These are phyloP conservation scores for Colletotrichum acutatum DNA, from an alignment of 2,329 filamentous ascomycete species.

Conservation along the genomic window DNA sequence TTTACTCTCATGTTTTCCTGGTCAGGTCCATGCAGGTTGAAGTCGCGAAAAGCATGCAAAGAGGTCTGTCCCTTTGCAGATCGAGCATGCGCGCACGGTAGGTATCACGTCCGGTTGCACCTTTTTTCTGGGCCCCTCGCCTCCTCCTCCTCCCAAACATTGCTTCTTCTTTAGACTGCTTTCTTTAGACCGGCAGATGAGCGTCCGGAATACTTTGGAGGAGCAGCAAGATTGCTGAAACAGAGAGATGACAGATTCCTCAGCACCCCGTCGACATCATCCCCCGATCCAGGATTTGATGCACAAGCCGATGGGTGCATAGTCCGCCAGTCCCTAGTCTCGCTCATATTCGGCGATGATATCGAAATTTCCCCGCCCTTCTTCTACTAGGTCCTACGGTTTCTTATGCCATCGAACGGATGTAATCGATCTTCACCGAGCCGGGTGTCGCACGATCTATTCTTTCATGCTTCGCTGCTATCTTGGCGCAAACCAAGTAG, in stretches of 20 bases:
- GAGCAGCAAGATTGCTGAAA: conserved; percentile 1
- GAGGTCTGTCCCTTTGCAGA: conserved; percentile 8
- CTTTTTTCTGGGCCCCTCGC: not conserved
- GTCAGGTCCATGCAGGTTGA: conserved; percentile 11
- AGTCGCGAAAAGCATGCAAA: not conserved
- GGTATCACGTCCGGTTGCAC: conserved; percentile 6
- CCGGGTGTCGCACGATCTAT: not conserved
- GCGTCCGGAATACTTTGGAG: not conserved
- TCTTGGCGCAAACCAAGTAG: not conserved
- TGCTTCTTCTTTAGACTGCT: not conserved
- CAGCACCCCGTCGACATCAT: too few relatives aligned
- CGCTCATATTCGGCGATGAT: not conserved
- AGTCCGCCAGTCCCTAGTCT: not conserved
- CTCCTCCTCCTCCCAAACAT: not conserved
- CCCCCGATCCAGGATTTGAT: not conserved
- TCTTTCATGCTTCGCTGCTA: not conserved
- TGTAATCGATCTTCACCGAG: not conserved
- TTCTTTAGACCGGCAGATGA: conserved; percentile 7
- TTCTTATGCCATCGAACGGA: not conserved
- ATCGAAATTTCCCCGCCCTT: not conserved
- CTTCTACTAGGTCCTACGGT: too few relatives aligned
- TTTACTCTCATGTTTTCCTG: not conserved
- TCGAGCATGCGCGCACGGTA: conserved; percentile 13
- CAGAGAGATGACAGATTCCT: conserved; percentile 7
- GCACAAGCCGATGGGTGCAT: conserved; percentile 4